phyloP scores from a whole-genome alignment of 2,329 filamentous ascomycete species.

The Epichloe amarillans region DNA sequence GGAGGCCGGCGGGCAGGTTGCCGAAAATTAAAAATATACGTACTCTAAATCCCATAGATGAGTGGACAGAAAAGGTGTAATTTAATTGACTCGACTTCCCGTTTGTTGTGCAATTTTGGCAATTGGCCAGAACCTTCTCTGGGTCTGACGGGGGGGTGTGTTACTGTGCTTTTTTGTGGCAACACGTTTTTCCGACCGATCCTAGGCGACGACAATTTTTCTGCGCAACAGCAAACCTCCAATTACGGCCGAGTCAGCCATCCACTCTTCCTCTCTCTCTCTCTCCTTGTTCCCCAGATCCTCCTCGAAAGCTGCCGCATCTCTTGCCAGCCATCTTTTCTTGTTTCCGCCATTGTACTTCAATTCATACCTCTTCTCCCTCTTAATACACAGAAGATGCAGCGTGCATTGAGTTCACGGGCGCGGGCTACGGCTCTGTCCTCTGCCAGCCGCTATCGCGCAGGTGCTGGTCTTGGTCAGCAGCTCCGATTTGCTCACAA shows the following conservation, averaged over 20 bases:
- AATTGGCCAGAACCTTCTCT: slow-evolving; percentile 9
- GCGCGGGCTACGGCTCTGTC: slow-evolving; percentile 69
- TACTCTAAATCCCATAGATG: background rate
- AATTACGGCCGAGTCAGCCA: slow-evolving; percentile 2
- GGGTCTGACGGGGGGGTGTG: slow-evolving; percentile 2
- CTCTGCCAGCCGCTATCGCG: slow-evolving; percentile 53
- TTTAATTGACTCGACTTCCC: background rate
- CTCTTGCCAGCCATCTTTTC: slow-evolving; percentile 10
- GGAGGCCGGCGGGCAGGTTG: background rate
- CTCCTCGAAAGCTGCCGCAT: slow-evolving; percentile 3
- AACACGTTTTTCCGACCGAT: slow-evolving; percentile 25
- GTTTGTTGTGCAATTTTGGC: background rate
- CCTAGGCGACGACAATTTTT: slow-evolving; percentile 27
- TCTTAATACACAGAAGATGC: slow-evolving; percentile 52
- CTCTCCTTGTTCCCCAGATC: slow-evolving; percentile 4
- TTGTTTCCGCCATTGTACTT: slow-evolving; percentile 10
- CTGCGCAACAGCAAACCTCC: slow-evolving; percentile 13
- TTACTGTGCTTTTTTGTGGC: slow-evolving; percentile 10
- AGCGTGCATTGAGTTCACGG: slow-evolving; percentile 79
- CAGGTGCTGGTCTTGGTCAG: slow-evolving; percentile 56
- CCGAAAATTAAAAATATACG: background rate
- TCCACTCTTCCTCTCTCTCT: slow-evolving; percentile 7
- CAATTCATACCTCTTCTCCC: slow-evolving; percentile 17
- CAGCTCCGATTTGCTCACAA: slow-evolving; percentile 97
- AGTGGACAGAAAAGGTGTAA: background rate